Conservation (phyloP, 1,139 yeast species). For the Hyphopichia khmerensis region DNA sequence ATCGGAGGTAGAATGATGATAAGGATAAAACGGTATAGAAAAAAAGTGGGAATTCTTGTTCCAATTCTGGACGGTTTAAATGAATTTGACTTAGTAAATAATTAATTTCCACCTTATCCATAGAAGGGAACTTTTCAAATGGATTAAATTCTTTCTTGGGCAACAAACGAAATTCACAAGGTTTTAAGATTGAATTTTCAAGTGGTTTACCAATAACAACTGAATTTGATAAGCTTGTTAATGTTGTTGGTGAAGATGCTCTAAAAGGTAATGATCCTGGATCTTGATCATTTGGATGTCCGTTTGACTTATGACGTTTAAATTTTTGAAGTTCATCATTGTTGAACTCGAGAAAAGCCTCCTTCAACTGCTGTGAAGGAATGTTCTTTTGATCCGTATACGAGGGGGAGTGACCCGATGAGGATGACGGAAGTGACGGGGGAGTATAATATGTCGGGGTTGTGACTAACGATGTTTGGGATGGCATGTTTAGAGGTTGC, state of each 20-base stretch:
- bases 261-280: too few species aligned
- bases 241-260: too few species aligned
- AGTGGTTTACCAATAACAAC: too few species aligned
- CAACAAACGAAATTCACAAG: background rate
- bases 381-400: too few species aligned
- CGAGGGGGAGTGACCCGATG: too few species aligned
- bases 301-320: background rate
- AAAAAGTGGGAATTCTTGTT: slow-evolving; percentile 6
- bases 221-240: too few species aligned
- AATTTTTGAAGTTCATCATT: background rate
- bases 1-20: slow-evolving; percentile 18
- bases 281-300: too few species aligned
- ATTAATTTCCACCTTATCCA: slow-evolving; percentile 1
- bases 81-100: background rate
- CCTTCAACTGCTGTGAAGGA: background rate
- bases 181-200: too few species aligned
- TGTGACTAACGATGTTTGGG: too few species aligned
- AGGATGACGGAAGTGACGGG: too few species aligned
- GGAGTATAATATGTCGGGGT: too few species aligned
- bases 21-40: slow-evolving; percentile 18
- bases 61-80: background rate
- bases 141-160: background rate
- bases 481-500: too few species aligned
- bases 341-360: background rate
- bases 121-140: background rate